These are phyloP conservation scores for Phialophora tarda DNA, from an alignment of 2,329 filamentous ascomycete species.

Conservation along the genomic window DNA sequence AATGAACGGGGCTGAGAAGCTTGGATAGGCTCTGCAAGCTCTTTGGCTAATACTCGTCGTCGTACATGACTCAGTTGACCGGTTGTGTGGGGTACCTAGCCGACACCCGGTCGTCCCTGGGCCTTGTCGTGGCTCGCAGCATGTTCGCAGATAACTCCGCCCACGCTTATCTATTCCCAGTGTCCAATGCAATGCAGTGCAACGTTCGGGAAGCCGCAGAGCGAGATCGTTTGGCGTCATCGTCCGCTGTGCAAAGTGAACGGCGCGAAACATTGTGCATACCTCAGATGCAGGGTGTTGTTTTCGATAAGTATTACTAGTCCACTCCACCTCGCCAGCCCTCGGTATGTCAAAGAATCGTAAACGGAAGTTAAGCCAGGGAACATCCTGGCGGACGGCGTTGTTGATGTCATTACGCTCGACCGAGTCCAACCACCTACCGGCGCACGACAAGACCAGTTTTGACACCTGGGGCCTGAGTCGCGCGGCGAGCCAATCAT, in stretches of 20 bases:
- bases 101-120: background rate
- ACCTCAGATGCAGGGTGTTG: background rate
- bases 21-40: background rate
- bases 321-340: slow-evolving; percentile 7
- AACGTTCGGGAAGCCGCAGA: background rate
- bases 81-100: slow-evolving; percentile 5
- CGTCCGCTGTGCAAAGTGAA: background rate
- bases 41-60: background rate
- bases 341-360: slow-evolving; percentile 2
- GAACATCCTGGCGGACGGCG: slow-evolving; percentile 3
- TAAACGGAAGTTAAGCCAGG: background rate
- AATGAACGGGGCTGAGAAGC: background rate
- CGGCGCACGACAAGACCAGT: background rate
- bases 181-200: slow-evolving; percentile 18
- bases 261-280: background rate
- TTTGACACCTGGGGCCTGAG: background rate
- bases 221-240: background rate
- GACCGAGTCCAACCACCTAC: background rate
- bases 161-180: background rate
- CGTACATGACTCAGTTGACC: background rate
- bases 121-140: slow-evolving; percentile 13
- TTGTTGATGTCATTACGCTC: slow-evolving; percentile 7
- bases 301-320: background rate
- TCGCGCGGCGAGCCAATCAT: background rate
- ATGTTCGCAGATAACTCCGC: slow-evolving; percentile 17